Evolutionary conservation across 1,284 basidiomycete genomes (phyloP).

Genomic region (Wallemia mellicola): DNA sequence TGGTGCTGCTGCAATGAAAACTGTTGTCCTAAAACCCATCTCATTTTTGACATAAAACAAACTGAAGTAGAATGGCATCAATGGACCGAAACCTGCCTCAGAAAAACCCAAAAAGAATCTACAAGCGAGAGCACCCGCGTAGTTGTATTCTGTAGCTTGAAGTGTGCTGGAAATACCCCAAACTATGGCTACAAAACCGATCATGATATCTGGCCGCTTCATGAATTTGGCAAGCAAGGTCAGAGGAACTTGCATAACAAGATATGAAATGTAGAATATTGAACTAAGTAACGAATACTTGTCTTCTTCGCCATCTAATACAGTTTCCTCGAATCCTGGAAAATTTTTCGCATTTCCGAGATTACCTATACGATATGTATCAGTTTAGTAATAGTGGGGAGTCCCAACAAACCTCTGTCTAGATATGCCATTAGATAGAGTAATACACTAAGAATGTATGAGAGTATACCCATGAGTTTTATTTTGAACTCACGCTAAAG

Average conservation of each 20-base stretch:
- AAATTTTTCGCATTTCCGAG: neutral
- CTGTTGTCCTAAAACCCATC: constrained; percentile 4
- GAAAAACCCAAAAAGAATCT: neutral
- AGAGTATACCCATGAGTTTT: neutral
- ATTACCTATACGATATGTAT: too few relatives aligned
- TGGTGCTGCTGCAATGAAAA: constrained; percentile 6
- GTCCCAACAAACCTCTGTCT: too few relatives aligned
- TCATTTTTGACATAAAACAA: constrained; percentile 6
- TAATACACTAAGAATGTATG: neutral
- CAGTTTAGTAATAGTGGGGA: too few relatives aligned
- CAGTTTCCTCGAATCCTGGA: neutral
- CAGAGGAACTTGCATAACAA: neutral
- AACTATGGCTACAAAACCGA: constrained; percentile 3
- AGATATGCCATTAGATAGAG: neutral
- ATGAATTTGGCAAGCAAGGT: constrained; percentile 3
- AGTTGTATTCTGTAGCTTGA: constrained; percentile 5
- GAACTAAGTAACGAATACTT: neutral
- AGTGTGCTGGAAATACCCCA: constrained; percentile 6
- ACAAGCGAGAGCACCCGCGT: constrained; percentile 3
- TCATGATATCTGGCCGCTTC: constrained; percentile 4
- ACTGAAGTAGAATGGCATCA: constrained; percentile 5
- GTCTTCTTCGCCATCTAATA: neutral
- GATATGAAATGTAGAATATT: neutral
- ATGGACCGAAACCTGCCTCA: constrained; percentile 3
- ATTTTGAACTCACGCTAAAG: neutral